Base-by-base conservation (phyloP, 352 stramenopile genomes). In the Globisporangium radiosum region DNA sequence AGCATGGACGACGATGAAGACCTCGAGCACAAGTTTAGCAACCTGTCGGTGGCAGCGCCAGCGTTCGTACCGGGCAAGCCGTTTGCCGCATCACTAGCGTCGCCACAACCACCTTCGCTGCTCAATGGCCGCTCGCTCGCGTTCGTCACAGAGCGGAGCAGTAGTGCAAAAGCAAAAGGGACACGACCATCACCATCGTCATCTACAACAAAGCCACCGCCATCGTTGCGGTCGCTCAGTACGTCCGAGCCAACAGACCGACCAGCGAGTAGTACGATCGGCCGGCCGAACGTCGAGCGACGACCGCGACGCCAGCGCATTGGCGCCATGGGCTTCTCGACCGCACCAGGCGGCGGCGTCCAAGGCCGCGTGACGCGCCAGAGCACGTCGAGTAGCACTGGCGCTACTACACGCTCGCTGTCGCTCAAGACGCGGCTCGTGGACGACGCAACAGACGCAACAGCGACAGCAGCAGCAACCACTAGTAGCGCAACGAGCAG, bases 21-120 rank as follows among this genome's bases (percentile, higher is more conserved):
- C 47, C 67, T 90, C 37, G 73, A 87, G 61, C 65, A 85, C 63
- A 79, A 76, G 54, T 87, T 90, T 49, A 77, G 78, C 47, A 76
- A 76, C 40, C 65, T 87, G 19, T 78, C 78, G 36, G 67, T 81
- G 14, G 64, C 68, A 9, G 81, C 81, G 43, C 76, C 78, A 0
- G 74, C 67, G 37, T 90, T 90, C 52, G 80, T 81, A 25, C 73
- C 73, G 1, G 68, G 64, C 4, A 63, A 54, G 10, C 15, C 53
- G 52, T 54, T 64, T 59, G 15, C 66, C 6, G 44, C 52, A 50
- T 45, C 54, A 33, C 11, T 49, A 13, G 59, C 63, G 14, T 43
- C 51, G 15, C 48, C 36, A 33, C 44, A 7, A 45, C 42, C 50
- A 47, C 36, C 47, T 2, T 13, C 63, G 25, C 39, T 61, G 47